Evolutionary conservation across 345 rosid species (phyloP).

Genomic region (Dipteronia sinensis): DNA sequence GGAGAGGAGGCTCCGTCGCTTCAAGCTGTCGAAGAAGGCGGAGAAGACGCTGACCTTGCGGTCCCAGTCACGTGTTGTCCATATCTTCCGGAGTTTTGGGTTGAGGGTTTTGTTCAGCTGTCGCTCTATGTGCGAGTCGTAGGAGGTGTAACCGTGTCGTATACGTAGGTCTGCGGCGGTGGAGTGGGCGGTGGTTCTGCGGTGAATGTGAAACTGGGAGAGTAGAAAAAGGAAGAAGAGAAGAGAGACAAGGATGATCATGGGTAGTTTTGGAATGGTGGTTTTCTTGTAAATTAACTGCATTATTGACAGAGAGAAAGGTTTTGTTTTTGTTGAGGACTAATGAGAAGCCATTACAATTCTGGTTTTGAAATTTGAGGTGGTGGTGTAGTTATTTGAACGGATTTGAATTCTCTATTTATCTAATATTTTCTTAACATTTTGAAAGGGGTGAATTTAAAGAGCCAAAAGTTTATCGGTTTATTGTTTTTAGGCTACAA

Average conservation of each 20-base stretch:
- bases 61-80: constrained; percentile 50
- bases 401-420: no score
- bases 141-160: constrained; percentile 41
- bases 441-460: no score
- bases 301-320: background rate
- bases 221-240: constrained; percentile 29
- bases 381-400: no score
- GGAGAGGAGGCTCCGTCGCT: constrained; percentile 25
- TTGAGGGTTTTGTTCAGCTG: constrained; percentile 46
- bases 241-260: constrained; percentile 28
- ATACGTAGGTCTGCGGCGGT: constrained; percentile 29
- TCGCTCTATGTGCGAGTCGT: constrained; percentile 34
- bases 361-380: background rate
- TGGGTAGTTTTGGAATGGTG: constrained; percentile 36
- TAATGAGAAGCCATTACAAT: background rate
- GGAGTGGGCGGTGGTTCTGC: constrained; percentile 1
- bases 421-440: no score
- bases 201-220: constrained; percentile 6
- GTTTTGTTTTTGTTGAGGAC: background rate
- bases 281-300: constrained; percentile 24
- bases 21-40: constrained; percentile 28
- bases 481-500: no score
- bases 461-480: no score
- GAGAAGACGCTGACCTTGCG: constrained; percentile 41
- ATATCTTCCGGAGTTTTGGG: constrained; percentile 38